Conservation (phyloP, 2,329 filamentous ascomycete species). For the Plenodomus lindquistii region DNA sequence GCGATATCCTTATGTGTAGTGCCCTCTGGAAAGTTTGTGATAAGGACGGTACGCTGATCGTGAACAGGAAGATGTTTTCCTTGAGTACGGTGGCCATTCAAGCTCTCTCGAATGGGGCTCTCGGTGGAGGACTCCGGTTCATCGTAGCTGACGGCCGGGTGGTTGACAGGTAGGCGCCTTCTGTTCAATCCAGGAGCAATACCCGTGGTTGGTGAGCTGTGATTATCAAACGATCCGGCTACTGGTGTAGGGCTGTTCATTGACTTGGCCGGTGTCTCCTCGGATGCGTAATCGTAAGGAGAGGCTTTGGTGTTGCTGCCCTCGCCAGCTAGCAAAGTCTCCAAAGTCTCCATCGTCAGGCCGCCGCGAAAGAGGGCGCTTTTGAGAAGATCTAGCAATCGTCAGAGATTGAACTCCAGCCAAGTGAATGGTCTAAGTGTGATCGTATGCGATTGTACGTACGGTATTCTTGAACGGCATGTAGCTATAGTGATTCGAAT, state of each 20-base stretch:
- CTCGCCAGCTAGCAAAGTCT: conserved; percentile 49
- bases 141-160: conserved; percentile 20
- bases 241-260: conserved; percentile 12
- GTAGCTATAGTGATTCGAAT: conserved; percentile 33
- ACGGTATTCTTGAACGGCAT: conserved; percentile 60
- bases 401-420: conserved; percentile 3
- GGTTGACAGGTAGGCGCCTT: conserved; percentile 13
- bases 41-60: conserved; percentile 61
- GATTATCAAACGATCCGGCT: conserved; percentile 4
- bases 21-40: conserved; percentile 64
- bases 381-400: conserved; percentile 47
- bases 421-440: too few relatives aligned
- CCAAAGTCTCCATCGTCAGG: conserved; percentile 54
- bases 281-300: conserved; percentile 16
- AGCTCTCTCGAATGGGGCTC: neutral
- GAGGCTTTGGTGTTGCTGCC: conserved; percentile 5
- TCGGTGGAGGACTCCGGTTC: conserved; percentile 21
- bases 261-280: conserved; percentile 15
- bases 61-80: conserved; percentile 26
- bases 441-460: conserved; percentile 23
- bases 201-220: conserved; percentile 19
- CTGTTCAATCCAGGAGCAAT: conserved; percentile 6
- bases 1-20: conserved; percentile 69
- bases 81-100: neutral
- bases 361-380: conserved; percentile 56